phyloP scores from a whole-genome alignment of 352 stramenopile genomes.

The Achlya hypogyna region DNA sequence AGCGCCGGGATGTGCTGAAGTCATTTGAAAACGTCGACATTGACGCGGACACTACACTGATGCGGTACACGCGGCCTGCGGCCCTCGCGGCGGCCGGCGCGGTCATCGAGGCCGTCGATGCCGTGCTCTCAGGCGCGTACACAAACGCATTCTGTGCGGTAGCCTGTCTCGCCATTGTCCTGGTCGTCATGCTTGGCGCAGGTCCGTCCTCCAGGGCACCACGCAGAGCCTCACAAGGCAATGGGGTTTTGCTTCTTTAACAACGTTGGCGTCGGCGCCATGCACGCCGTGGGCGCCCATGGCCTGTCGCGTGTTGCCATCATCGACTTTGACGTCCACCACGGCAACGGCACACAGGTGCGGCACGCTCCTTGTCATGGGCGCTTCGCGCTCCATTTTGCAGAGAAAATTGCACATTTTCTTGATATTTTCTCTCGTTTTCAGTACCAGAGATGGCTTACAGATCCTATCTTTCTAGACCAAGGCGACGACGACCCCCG shows the following conservation, averaged over 20 bases:
- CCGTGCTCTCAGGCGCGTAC: constrained; percentile 28
- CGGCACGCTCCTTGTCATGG: constrained; percentile 31
- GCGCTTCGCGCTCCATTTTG: too few relatives aligned
- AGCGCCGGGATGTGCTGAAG: constrained; percentile 40
- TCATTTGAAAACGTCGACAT: constrained; percentile 62
- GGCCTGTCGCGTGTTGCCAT: constrained; percentile 41
- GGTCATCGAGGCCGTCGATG: constrained; percentile 65
- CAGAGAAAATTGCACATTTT: too few relatives aligned
- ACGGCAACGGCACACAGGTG: constrained; percentile 82
- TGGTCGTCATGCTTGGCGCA: neutral
- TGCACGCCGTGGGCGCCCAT: constrained; percentile 82
- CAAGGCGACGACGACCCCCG: constrained; percentile 24
- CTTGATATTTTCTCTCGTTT: too few relatives aligned
- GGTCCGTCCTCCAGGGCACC: constrained; percentile 48
- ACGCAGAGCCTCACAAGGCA: constrained; percentile 34
- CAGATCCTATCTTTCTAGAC: constrained; percentile 20
- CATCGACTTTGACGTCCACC: constrained; percentile 76
- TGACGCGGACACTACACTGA: constrained; percentile 56
- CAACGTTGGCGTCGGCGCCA: constrained; percentile 89
- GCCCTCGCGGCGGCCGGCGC: constrained; percentile 60
- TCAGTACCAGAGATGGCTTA: neutral
- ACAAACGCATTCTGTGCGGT: constrained; percentile 87
- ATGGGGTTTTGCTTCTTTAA: constrained; percentile 96
- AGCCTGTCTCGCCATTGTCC: constrained; percentile 40
- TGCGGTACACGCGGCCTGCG: constrained; percentile 53